Conservation (phyloP, 441 rosid species). For the Bruguiera hainesii region DNA sequence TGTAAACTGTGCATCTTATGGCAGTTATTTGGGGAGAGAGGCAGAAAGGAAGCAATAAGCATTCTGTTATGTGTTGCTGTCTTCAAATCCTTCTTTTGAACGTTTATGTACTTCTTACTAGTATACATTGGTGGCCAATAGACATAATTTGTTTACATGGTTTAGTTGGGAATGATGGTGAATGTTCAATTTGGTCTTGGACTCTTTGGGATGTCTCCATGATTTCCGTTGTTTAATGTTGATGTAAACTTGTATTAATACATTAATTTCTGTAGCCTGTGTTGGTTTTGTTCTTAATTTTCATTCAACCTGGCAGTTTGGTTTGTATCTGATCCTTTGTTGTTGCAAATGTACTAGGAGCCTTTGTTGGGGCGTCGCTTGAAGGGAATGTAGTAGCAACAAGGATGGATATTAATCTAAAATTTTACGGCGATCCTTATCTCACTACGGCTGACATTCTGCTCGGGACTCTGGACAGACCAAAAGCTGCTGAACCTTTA, state of each 20-base stretch:
- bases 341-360: slow-evolving; percentile 48
- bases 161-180: too few species aligned
- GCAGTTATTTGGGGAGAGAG: too few species aligned
- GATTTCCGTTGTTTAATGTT: too few species aligned
- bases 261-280: neutral
- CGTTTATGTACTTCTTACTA: too few species aligned
- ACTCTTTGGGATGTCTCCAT: too few species aligned
- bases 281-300: neutral
- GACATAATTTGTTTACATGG: too few species aligned
- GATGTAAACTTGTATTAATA: neutral
- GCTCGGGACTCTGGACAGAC: slow-evolving; percentile 72
- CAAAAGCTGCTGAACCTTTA: slow-evolving; percentile 87
- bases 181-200: too few species aligned
- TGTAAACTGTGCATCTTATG: neutral
- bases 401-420: slow-evolving; percentile 77
- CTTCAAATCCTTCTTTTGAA: too few species aligned
- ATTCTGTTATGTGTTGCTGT: too few species aligned
- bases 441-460: slow-evolving; percentile 73
- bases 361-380: slow-evolving; percentile 88
- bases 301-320: neutral
- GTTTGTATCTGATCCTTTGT: slow-evolving; percentile 4
- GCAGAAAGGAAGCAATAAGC: too few species aligned
- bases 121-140: too few species aligned
- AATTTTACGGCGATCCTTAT: slow-evolving; percentile 93
- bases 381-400: slow-evolving; percentile 87